phyloP scores from a whole-genome alignment of 192 early-diverging fungal genomes.

The Diversispora epigaea region DNA sequence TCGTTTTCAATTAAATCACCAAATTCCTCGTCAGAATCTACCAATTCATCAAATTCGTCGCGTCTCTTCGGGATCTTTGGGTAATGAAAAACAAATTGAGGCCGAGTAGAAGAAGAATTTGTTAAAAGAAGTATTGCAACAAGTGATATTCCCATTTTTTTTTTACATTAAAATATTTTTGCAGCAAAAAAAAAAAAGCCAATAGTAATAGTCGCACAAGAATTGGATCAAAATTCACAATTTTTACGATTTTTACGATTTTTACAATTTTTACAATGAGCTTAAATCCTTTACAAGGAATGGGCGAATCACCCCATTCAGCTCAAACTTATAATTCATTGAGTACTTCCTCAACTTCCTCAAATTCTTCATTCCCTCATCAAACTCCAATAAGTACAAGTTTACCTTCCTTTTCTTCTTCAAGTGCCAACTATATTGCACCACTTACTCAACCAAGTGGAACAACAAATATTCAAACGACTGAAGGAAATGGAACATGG shows the following conservation, averaged over 20 bases:
- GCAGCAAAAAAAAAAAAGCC: too few relatives aligned
- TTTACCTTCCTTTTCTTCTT: conserved; percentile 16
- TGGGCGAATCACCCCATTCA: conserved; percentile 15
- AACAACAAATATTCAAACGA: background rate
- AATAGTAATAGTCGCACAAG: too few relatives aligned
- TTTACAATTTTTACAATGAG: background rate
- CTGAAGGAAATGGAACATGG: conserved; percentile 4
- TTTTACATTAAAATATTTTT: too few relatives aligned
- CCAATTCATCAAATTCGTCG: conserved; percentile 1
- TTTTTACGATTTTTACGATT: too few relatives aligned
- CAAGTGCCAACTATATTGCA: background rate
- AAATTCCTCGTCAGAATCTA: background rate
- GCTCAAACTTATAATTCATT: conserved; percentile 14
- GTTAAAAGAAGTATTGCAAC: conserved; percentile 64
- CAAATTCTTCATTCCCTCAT: background rate
- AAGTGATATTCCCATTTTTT: conserved; percentile 40
- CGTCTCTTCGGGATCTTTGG: conserved; percentile 50
- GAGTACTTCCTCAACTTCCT: conserved; percentile 28
- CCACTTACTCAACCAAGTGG: background rate
- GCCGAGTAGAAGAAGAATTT: conserved; percentile 58
- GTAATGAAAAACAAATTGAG: conserved; percentile 70
- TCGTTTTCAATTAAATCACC: conserved; percentile 22
- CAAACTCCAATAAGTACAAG: conserved; percentile 26
- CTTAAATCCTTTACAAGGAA: conserved; percentile 20
- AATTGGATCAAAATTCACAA: too few relatives aligned